A percentile compares a stretch with the other conserved stretches of the same genome.
These are phyloP conservation scores for Monosporozyma yasuniensis DNA, from an alignment of 805 yeast species.

Conservation along the genomic window DNA sequence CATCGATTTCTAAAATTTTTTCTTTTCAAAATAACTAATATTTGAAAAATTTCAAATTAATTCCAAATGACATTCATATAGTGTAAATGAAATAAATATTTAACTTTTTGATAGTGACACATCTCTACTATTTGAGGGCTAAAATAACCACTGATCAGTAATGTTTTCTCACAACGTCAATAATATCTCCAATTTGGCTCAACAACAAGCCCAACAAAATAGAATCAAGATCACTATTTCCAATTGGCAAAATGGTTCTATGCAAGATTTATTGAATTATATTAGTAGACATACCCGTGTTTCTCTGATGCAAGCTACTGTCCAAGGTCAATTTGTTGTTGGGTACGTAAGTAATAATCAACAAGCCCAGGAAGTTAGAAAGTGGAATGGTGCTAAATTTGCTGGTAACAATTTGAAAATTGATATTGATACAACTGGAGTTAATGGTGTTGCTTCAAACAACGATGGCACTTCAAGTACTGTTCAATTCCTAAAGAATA, in stretches of 20 bases:
- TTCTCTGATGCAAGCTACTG: constrained; percentile 41
- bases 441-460: constrained; percentile 7
- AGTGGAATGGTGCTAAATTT: constrained; percentile 67
- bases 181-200: constrained; percentile 9
- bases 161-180: constrained; percentile 8
- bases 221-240: constrained; percentile 49
- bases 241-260: constrained; percentile 78
- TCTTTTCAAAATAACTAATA: too few relatives aligned
- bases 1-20: not conserved
- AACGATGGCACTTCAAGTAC: constrained; percentile 34
- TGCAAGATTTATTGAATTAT: constrained; percentile 60
- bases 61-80: not conserved
- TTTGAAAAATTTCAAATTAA: not conserved
- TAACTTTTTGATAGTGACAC: not conserved
- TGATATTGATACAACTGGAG: constrained; percentile 24
- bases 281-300: constrained; percentile 62
- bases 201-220: constrained; percentile 13
- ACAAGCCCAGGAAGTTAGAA: constrained; percentile 53
- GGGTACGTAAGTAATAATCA: constrained; percentile 47
- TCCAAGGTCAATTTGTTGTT: constrained; percentile 48
- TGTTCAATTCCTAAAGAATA: constrained; percentile 50
- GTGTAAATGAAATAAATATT: not conserved
- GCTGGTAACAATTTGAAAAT: constrained; percentile 65
- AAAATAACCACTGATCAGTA: not conserved
- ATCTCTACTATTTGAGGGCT: not conserved